Conservation (phyloP, 768 basidiomycete genomes). For the Podaxis mareebaensis region DNA sequence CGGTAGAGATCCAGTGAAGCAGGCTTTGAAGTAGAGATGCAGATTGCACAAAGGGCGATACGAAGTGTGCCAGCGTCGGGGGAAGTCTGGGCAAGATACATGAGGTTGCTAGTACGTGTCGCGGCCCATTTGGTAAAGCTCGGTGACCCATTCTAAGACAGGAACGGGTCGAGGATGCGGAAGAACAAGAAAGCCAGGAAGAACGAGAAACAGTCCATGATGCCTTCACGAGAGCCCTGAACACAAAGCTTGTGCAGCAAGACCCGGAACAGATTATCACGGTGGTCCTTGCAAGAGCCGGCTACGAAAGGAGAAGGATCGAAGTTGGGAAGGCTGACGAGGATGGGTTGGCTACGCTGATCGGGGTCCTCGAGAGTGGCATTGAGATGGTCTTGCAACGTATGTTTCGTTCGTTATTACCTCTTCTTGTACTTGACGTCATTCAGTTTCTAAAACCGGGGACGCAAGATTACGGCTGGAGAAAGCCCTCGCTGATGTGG, state of each 20-base stretch:
- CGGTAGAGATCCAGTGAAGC: slow-evolving; percentile 48
- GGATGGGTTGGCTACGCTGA: slow-evolving; percentile 49
- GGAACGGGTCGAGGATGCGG: slow-evolving; percentile 5
- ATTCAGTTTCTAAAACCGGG: slow-evolving; percentile 59
- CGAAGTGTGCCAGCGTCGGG: slow-evolving; percentile 78
- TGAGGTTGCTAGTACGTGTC: slow-evolving; percentile 62
- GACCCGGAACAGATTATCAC: slow-evolving; percentile 69
- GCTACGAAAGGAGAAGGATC: slow-evolving; percentile 59
- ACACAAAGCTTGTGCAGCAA: slow-evolving; percentile 51
- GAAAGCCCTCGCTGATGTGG: slow-evolving; percentile 76
- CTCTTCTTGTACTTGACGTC: neutral
- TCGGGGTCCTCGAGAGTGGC: slow-evolving; percentile 63
- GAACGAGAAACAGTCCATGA: slow-evolving; percentile 43
- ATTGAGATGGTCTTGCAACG: slow-evolving; percentile 62
- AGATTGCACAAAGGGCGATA: slow-evolving; percentile 55
- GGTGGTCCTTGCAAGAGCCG: slow-evolving; percentile 62
- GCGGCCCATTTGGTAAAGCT: neutral
- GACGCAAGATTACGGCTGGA: slow-evolving; percentile 82
- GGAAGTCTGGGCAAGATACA: slow-evolving; percentile 77
- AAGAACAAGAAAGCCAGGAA: slow-evolving; percentile 47
- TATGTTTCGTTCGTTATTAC: slow-evolving; percentile 25
- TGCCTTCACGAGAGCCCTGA: slow-evolving; percentile 57
- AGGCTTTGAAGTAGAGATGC: slow-evolving; percentile 41
- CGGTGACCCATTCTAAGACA: neutral
- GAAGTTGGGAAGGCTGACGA: slow-evolving; percentile 48